Base-by-base conservation (phyloP, 305 asterid species). In the Fraxinus ornus region DNA sequence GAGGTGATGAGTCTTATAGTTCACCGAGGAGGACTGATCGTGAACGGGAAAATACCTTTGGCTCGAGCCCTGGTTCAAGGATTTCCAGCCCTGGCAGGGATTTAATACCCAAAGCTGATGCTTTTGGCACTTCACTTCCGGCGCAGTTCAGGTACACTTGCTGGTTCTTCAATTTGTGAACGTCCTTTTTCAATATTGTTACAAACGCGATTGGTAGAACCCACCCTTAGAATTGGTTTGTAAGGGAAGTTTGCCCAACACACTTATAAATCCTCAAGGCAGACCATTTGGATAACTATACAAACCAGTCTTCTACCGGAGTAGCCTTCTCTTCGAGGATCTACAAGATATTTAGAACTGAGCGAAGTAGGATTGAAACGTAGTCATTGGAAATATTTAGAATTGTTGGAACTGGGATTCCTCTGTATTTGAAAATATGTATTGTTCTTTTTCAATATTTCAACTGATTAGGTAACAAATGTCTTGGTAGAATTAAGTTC, bases 61-160 rank as follows among this genome's bases (percentile, higher is more conserved):
- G 91, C 55, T 89, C 94, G 26, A 88, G 66, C 55, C 90, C 97
- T 0, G 87, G 93, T 78, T 91, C 94, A 0, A 80, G 91, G 83
- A 71, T 78, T 76, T 85, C 85, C 82, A 95, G 97, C 87, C 98
- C 98, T 12, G 84, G 85, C 9, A 52, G 87, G 86, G 87, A 92
- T 66, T 82, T 88, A 76, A 84, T 92, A 1, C 89, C 92, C 28
- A 91, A 78, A 55, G 70, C 86, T 75, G 94, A 91, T 52, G 88
- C 85, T 86, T 83, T 89, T 35, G 89, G 86, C 75, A 76, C 92
- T 82, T 92, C 92, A 19, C 84, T 86, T 55, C 93, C 96, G 52
- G 74, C 93, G 77, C 94, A 87, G 64, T 88, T 91, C 82, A 94
- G 99, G 97, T 93, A 84, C 10, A 6, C 10, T 7, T 77, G 28